Conservation (phyloP, 2,329 filamentous ascomycete genomes). For the Diaporthe sp. region DNA sequence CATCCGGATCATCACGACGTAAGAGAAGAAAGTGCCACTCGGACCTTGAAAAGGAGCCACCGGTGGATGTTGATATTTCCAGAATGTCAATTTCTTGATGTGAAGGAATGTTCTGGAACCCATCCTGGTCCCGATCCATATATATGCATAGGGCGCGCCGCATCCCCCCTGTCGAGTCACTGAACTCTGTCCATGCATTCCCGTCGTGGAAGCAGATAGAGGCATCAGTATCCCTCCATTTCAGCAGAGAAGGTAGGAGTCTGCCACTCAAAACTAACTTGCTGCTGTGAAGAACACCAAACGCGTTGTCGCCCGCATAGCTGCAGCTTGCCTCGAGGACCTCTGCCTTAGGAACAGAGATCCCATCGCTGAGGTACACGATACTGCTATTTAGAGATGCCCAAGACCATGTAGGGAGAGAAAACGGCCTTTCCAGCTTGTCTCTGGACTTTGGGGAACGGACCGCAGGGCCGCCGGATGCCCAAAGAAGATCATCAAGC, state of each 20-base stretch:
- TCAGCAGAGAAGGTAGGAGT: neutral
- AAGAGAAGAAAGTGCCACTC: neutral
- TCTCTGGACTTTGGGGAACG: neutral
- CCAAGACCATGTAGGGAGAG: slow-evolving; percentile 2
- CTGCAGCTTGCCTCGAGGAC: neutral
- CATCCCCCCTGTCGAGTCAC: too few species aligned
- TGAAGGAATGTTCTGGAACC: neutral
- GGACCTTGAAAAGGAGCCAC: rapidly evolving
- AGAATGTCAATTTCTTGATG: neutral
- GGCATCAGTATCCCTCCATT: neutral
- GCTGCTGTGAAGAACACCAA: neutral
- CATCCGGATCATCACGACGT: neutral
- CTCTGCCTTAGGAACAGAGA: neutral
- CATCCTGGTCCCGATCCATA: neutral
- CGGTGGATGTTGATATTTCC: neutral
- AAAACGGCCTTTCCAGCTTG: neutral
- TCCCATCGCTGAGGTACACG: rapidly evolving
- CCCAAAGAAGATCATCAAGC: neutral
- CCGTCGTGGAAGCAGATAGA: neutral
- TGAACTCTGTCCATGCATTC: neutral
- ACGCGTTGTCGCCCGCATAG: neutral
- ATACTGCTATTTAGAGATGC: neutral
- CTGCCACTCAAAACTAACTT: neutral
- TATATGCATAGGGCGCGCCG: rapidly evolving
- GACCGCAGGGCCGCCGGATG: too few species aligned